Evolutionary conservation across 192 early-diverging fungal species (phyloP).

Genomic region (Backusella psychrophila): DNA sequence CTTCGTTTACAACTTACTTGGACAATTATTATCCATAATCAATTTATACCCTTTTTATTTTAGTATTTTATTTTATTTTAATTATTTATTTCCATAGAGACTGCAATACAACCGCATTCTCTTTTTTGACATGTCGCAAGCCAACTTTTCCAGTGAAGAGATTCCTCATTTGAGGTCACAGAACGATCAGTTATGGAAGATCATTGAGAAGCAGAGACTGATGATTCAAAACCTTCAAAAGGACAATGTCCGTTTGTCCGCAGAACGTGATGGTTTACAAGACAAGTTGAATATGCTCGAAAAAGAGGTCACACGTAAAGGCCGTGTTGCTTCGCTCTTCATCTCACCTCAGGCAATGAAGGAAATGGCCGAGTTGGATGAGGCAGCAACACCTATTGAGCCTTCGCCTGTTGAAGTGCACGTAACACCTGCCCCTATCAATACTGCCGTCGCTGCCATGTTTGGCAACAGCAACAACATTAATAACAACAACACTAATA

Average conservation of each 20-base stretch:
- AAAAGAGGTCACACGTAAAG: background rate
- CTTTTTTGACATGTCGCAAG: conserved; percentile 1
- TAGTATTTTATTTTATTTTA: background rate
- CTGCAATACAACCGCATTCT: background rate
- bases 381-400: background rate
- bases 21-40: conserved; percentile 1
- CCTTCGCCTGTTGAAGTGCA: background rate
- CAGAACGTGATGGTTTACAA: conserved; percentile 43
- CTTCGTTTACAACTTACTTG: background rate
- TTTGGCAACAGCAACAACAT: background rate
- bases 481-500: background rate
- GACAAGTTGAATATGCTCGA: conserved; percentile 28
- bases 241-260: conserved; percentile 37
- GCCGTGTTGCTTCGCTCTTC: conserved; percentile 8
- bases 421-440: background rate
- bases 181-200: conserved; percentile 87
- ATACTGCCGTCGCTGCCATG: background rate
- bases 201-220: conserved; percentile 83
- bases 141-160: background rate
- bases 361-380: background rate
- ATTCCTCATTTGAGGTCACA: conserved; percentile 39
- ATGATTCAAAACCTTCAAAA: conserved; percentile 86
- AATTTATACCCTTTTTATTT: background rate
- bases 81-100: background rate
- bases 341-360: conserved; percentile 17